Conservation (phyloP, 73 alveolate species). For the Tetrahymena elliotti region DNA sequence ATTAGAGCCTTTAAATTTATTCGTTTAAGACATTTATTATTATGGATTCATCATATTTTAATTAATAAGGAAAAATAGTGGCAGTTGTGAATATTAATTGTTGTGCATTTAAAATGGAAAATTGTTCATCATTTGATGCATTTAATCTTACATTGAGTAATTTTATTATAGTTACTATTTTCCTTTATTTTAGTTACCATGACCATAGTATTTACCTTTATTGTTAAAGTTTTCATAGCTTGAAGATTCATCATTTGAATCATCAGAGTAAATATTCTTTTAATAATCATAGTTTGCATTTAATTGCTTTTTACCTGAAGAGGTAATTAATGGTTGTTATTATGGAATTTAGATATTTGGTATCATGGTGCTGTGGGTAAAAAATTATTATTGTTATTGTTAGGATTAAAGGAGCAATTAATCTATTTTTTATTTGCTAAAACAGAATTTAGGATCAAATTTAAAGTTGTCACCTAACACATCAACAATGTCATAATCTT, state of each 20-base stretch:
- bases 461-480: background rate
- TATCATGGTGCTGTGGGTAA: background rate
- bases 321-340: background rate
- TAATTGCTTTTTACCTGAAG: background rate
- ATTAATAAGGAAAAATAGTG: background rate
- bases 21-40: background rate
- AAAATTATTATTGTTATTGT: background rate
- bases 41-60: background rate
- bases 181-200: background rate
- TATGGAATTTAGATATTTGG: background rate
- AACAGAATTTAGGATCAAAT: background rate
- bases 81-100: background rate
- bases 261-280: background rate
- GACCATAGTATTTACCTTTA: background rate
- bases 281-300: background rate
- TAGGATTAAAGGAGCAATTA: background rate
- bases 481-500: background rate
- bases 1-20: background rate
- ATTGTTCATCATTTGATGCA: background rate
- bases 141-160: background rate
- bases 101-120: background rate
- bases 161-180: background rate
- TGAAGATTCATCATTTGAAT: background rate
- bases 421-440: background rate
- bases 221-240: background rate